These are phyloP conservation scores for Rosa lucieae DNA, from an alignment of 306 rosid genomes.

Conservation along the genomic window DNA sequence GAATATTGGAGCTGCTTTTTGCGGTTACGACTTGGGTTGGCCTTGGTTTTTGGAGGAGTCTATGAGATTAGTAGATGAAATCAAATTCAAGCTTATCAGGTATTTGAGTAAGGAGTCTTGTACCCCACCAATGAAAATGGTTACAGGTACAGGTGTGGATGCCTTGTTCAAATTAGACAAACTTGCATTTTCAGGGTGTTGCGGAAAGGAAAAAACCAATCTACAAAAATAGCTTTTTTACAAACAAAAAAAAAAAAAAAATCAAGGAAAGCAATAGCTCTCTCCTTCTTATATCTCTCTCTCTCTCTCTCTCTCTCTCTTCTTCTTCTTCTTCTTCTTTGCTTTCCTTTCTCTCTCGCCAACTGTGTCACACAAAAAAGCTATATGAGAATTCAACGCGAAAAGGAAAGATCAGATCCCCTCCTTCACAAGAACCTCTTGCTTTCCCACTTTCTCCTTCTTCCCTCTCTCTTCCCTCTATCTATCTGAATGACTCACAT, in stretches of 20 bases:
- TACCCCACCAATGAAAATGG: constrained; percentile 29
- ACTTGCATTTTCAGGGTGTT: constrained; percentile 44
- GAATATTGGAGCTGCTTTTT: background rate
- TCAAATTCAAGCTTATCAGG: constrained; percentile 21
- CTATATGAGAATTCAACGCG: constrained; percentile 58
- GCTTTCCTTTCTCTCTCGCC: constrained; percentile 14
- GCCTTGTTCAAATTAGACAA: constrained; percentile 55
- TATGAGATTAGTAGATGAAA: background rate
- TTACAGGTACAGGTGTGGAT: constrained; percentile 40
- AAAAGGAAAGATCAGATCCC: constrained; percentile 62
- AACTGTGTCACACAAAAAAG: constrained; percentile 28
- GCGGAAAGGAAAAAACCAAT: constrained; percentile 19
- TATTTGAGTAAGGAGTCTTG: background rate
- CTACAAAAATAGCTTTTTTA: constrained; percentile 40
- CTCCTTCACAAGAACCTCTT: constrained; percentile 42
- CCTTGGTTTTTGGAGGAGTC: no score
- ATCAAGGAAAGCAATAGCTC: constrained; percentile 38
- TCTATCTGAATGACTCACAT: constrained; percentile 5
- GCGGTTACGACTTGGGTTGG: background rate
- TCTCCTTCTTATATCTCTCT: background rate
- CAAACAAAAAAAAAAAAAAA: constrained; percentile 45
- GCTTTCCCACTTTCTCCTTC: background rate
- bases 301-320: background rate
- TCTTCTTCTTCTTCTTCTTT: background rate
- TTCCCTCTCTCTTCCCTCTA: background rate